These are phyloP conservation scores for Rhizopogon vinicolor DNA, from an alignment of 768 basidiomycete species.

Conservation along the genomic window DNA sequence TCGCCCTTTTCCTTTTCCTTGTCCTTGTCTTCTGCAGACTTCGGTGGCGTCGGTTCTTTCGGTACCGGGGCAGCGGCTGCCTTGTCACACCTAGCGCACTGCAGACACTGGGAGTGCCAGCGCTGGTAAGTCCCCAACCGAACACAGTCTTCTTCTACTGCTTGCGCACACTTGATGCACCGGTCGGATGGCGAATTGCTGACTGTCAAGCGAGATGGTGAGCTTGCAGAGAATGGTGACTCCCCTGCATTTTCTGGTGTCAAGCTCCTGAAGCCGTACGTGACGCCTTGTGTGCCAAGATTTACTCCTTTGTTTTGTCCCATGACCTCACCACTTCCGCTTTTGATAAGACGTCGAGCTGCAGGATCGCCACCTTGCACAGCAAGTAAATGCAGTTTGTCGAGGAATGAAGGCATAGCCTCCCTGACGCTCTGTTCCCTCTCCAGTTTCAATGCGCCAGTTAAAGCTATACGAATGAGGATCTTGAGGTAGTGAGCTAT, in stretches of 20 bases:
- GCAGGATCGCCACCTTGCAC: conserved; percentile 80
- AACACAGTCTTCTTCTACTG: conserved; percentile 97
- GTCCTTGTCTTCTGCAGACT: conserved; percentile 49
- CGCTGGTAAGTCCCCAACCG: conserved; percentile 93
- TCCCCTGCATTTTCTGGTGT: conserved; percentile 91
- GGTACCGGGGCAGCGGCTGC: conserved; percentile 57
- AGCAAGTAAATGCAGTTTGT: conserved; percentile 88
- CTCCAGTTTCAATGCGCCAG: conserved; percentile 93
- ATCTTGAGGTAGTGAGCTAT: conserved; percentile 99
- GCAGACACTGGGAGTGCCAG: conserved; percentile 95
- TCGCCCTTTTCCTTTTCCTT: conserved; percentile 35
- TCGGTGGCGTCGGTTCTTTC: conserved; percentile 49
- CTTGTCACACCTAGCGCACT: conserved; percentile 78
- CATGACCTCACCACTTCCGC: conserved; percentile 62
- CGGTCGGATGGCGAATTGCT: conserved; percentile 82
- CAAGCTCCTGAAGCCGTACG: conserved; percentile 89
- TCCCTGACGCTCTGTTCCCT: conserved; percentile 79
- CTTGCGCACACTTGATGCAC: conserved; percentile 82
- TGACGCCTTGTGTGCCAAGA: conserved; percentile 79
- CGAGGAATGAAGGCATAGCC: conserved; percentile 87
- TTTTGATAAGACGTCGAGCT: conserved; percentile 71
- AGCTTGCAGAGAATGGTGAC: conserved; percentile 56
- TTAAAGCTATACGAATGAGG: conserved; percentile 95
- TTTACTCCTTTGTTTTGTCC: conserved; percentile 42
- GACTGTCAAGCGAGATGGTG: conserved; percentile 47